Percentiles rank a stretch among this genome's conserved stretches.
Conservation (phyloP, 2,329 filamentous ascomycete species). For the Beauveria scarabaeidicola region DNA sequence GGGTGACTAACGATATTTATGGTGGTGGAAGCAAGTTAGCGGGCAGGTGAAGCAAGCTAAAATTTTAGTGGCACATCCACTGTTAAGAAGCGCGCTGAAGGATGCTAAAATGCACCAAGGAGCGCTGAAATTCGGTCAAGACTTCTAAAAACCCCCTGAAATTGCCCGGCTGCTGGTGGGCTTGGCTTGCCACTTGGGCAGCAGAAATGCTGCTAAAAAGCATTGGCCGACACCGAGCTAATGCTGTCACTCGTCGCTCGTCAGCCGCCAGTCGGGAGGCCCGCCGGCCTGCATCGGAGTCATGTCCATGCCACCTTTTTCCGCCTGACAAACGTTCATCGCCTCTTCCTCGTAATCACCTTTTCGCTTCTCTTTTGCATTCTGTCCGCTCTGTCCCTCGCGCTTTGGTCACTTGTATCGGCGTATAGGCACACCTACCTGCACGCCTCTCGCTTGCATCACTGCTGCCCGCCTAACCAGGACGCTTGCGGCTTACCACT, state of each 20-base stretch:
- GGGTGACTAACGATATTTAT: no score
- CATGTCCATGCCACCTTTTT: conserved; percentile 5
- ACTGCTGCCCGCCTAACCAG: not conserved
- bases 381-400: not conserved
- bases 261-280: conserved; percentile 2
- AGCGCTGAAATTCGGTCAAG: not conserved
- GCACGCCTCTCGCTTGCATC: not conserved
- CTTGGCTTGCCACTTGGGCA: no score
- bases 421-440: not conserved
- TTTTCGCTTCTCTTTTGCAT: not conserved
- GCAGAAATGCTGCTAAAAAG: not conserved
- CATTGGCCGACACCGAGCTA: not conserved
- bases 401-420: not conserved
- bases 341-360: not conserved
- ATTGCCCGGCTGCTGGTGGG: no score
- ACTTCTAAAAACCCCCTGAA: not conserved
- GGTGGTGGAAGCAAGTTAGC: not conserved
- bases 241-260: conserved; percentile 8
- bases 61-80: no score
- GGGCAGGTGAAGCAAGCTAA: not conserved
- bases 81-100: not conserved
- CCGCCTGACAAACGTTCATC: conserved; percentile 5
- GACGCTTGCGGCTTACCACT: not conserved
- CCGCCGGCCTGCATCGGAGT: conserved; percentile 9
- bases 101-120: not conserved